phyloP scores from a whole-genome alignment of 805 yeast species.

The Candida sakaeoensis region DNA sequence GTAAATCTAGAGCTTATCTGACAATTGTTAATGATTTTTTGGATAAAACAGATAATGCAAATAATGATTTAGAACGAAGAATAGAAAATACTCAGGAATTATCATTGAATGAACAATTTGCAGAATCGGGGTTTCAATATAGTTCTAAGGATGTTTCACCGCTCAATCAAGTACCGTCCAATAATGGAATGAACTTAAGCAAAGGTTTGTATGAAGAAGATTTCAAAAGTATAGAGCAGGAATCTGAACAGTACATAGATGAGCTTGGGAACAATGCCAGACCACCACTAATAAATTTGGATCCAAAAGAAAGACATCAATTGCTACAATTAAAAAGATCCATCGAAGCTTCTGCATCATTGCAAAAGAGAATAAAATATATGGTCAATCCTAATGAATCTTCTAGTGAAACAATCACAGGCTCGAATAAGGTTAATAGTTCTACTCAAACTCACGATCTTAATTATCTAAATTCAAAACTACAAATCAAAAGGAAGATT shows the following conservation, averaged over 20 bases:
- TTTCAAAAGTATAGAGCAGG: constrained; percentile 20
- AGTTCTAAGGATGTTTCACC: constrained; percentile 8
- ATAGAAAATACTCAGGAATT: constrained; percentile 1
- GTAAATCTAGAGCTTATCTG: constrained; percentile 13
- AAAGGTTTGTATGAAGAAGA: not conserved
- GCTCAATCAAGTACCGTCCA: not conserved
- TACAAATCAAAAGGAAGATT: constrained; percentile 20
- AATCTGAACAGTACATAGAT: constrained; percentile 33
- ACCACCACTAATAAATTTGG: constrained; percentile 43
- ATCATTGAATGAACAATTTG: not conserved
- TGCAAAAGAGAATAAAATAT: constrained; percentile 32
- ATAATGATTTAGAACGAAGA: constrained; percentile 28
- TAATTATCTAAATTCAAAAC: constrained; percentile 23
- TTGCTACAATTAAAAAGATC: constrained; percentile 37
- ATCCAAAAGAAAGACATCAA: constrained; percentile 41
- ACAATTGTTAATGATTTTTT: constrained; percentile 16
- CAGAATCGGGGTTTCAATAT: too few relatives aligned
- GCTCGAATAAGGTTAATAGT: constrained; percentile 32
- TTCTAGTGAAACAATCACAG: constrained; percentile 12
- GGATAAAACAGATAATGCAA: constrained; percentile 16
- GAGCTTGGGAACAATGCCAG: constrained; percentile 36
- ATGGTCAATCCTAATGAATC: constrained; percentile 42
- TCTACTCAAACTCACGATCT: constrained; percentile 39
- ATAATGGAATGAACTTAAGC: not conserved
- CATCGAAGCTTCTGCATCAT: constrained; percentile 31